A percentile compares a stretch with the other conserved stretches of the same genome.
Evolutionary conservation across 305 asterid species (phyloP).

Genomic region (Fraxinus nigra): DNA sequence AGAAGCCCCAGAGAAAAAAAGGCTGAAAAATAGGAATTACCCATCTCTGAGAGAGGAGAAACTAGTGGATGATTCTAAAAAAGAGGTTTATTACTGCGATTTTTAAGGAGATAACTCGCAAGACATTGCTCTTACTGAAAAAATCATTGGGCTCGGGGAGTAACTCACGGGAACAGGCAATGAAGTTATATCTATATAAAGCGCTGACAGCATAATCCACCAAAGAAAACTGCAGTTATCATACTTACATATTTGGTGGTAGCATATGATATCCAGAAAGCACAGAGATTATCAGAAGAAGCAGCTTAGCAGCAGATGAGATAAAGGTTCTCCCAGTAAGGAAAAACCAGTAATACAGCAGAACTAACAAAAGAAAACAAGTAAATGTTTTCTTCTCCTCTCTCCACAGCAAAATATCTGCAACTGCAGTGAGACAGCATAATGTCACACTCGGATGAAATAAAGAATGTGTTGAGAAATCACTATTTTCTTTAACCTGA

Average conservation of each 20-base stretch:
- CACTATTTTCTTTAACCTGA: slow-evolving; percentile 11
- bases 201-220: not conserved
- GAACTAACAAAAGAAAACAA: slow-evolving; percentile 53
- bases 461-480: slow-evolving; percentile 10
- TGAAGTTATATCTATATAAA: not conserved
- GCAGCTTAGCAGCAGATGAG: slow-evolving; percentile 67
- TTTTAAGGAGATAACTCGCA: not conserved
- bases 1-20: not conserved
- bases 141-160: not conserved
- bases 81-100: not conserved
- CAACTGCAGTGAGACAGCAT: slow-evolving; percentile 57
- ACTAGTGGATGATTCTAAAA: not conserved
- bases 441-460: slow-evolving; percentile 27
- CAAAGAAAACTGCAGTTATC: not conserved
- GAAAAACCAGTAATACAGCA: slow-evolving; percentile 80
- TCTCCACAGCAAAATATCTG: slow-evolving; percentile 93
- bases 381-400: slow-evolving; percentile 74
- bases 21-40: not conserved
- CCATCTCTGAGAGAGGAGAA: slow-evolving; percentile 10
- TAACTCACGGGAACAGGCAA: not conserved
- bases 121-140: not conserved
- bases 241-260: slow-evolving; percentile 62
- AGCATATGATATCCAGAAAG: slow-evolving; percentile 61
- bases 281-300: slow-evolving; percentile 52
- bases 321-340: slow-evolving; percentile 67